phyloP scores from a whole-genome alignment of 2,329 filamentous ascomycete species.

The Calonectria pteridis region DNA sequence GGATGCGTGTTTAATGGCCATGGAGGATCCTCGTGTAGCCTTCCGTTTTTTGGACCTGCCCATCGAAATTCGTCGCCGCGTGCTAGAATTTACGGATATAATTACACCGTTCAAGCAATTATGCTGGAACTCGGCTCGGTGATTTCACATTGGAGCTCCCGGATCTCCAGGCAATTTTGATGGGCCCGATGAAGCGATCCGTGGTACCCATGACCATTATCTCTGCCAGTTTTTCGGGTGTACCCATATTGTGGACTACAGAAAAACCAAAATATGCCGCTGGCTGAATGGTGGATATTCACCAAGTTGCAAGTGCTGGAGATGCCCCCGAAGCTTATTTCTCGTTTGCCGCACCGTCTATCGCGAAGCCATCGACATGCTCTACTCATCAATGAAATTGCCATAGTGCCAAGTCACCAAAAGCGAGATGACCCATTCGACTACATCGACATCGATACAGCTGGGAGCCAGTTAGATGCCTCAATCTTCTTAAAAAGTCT shows the following conservation, averaged over 20 bases:
- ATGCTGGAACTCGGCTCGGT: background rate
- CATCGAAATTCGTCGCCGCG: background rate
- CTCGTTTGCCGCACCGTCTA: background rate
- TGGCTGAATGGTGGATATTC: background rate
- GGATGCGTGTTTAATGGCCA: background rate
- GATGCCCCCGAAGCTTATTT: background rate
- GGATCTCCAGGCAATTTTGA: background rate
- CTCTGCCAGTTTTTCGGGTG: background rate
- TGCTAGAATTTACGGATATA: background rate
- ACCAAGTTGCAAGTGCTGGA: background rate
- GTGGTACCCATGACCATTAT: background rate
- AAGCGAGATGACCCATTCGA: background rate
- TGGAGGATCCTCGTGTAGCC: background rate
- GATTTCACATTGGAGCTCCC: background rate
- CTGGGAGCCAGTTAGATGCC: background rate
- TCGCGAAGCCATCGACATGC: background rate
- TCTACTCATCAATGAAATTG: background rate
- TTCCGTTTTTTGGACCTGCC: background rate
- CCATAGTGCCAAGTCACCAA: background rate
- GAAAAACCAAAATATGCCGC: background rate
- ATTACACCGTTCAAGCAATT: background rate
- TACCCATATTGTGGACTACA: fast-evolving
- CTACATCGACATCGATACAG: background rate
- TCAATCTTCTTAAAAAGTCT: background rate
- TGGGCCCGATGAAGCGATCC: background rate